Evolutionary conservation across 1,284 basidiomycete genomes (phyloP), one percentile per base, ranked within the genome.

Genomic region (Trametes sp.): DNA sequence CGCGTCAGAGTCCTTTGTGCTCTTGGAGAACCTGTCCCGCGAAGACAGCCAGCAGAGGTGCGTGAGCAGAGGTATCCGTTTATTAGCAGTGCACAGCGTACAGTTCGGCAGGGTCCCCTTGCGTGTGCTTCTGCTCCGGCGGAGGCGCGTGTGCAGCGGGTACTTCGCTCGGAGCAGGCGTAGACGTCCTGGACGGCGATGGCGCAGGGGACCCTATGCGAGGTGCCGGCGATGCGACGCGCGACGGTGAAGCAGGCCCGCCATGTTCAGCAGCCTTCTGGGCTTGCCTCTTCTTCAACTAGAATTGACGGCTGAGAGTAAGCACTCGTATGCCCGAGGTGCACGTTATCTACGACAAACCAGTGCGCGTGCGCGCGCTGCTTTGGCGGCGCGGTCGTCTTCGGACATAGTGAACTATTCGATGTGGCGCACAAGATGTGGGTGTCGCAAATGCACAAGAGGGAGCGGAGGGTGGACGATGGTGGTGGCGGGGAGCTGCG

Each of bases 281-380:
- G 69, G 88, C 85, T 69, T 90, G 88, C 63, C 87, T 86, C 73
- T 88, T 78, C 71, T 83, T 92, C 72, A 92, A 81, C 90, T 92
- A 74, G 62, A 72, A 54, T 55, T 61, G 72, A 57, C 54, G 54
- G 54, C 33, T 57, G 56, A 31, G 50, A 24, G 54, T 51, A 54
- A 66, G 67, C 63, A 59, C 66, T 60, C 16, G 31, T 5, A 50
- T 11, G 24, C 29, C 23, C 55, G 49, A 54, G 28, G 26, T 35
- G 42, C 51, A 59, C 73, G 46, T 42, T 44, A 54, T 53, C 26
- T 48, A 50, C 48, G 23, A 73, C 80, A 35, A 50, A 93, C 92
- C 85, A 94, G 71, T 51, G 90, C 90, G 75, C 90, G 91, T 60
- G 89, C 92, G 66, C 92, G 84, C 2, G 92, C 92, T 64, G 91